phyloP scores from a whole-genome alignment of 441 rosid genomes.

The Pelargonium exstipulatum region DNA sequence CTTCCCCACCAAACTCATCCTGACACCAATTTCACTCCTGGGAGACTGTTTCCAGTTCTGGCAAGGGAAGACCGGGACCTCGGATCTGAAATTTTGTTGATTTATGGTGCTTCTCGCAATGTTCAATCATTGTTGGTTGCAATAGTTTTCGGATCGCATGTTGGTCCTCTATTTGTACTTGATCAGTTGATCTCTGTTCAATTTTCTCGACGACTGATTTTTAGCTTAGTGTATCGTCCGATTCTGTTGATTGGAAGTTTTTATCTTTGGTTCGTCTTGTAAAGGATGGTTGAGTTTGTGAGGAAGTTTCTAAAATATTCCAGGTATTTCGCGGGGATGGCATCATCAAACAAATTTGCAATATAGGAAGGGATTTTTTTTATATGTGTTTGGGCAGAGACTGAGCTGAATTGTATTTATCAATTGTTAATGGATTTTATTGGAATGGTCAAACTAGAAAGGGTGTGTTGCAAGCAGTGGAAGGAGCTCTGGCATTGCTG shows the following conservation, averaged over 20 bases:
- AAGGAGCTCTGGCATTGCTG: neutral
- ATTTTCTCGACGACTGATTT: neutral
- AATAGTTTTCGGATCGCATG: neutral
- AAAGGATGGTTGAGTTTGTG: too few species aligned
- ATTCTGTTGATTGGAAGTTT: neutral
- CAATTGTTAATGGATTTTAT: neutral
- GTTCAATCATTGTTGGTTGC: neutral
- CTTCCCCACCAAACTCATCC: neutral
- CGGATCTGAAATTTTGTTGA: constrained; percentile 18
- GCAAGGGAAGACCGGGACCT: constrained; percentile 15
- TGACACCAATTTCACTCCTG: neutral
- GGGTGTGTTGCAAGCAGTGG: neutral
- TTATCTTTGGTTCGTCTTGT: too few species aligned
- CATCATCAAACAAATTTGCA: neutral
- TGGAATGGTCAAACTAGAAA: neutral
- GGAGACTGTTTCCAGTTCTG: constrained; percentile 1
- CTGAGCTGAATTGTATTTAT: neutral
- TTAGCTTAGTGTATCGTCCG: neutral
- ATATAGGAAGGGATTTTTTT: neutral
- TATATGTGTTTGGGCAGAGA: neutral
- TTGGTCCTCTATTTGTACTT: neutral
- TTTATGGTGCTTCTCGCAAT: neutral
- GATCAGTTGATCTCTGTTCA: neutral
- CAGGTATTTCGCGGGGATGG: neutral
- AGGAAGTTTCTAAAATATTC: too few species aligned